These are phyloP conservation scores for Beta lomatogona DNA, from an alignment of 179 eudicot genomes.

Conservation along the genomic window DNA sequence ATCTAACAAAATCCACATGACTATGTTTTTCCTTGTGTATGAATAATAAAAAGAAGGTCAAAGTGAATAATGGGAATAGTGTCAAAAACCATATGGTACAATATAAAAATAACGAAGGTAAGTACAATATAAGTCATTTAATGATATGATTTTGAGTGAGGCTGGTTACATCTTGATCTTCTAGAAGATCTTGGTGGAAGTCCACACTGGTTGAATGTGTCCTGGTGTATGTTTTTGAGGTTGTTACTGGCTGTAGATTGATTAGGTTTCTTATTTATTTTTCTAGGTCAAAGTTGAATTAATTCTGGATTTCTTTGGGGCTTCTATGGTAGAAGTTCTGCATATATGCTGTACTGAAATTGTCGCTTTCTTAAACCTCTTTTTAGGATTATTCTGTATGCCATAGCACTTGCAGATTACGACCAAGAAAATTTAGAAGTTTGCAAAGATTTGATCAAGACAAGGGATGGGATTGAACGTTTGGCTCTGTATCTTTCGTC, in stretches of 20 bases:
- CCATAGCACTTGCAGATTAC: conserved; percentile 79
- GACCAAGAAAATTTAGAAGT: conserved; percentile 69
- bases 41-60: no score
- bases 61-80: no score
- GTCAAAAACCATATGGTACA: no score
- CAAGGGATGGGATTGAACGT: conserved; percentile 71
- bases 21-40: no score
- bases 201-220: background rate
- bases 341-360: background rate
- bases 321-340: background rate
- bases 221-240: background rate
- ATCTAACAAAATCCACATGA: no score
- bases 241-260: background rate
- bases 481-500: conserved; percentile 83
- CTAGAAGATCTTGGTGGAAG: background rate
- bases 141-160: background rate
- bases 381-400: conserved; percentile 78
- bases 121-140: no score
- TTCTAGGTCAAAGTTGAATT: background rate
- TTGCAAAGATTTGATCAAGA: conserved; percentile 59
- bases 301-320: background rate
- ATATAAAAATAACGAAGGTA: no score
- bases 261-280: background rate
- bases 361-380: conserved; percentile 2
- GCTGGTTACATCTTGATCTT: background rate